These are phyloP conservation scores for Talaromyces liani DNA, from an alignment of 495 filamentous ascomycete genomes.

Conservation along the genomic window DNA sequence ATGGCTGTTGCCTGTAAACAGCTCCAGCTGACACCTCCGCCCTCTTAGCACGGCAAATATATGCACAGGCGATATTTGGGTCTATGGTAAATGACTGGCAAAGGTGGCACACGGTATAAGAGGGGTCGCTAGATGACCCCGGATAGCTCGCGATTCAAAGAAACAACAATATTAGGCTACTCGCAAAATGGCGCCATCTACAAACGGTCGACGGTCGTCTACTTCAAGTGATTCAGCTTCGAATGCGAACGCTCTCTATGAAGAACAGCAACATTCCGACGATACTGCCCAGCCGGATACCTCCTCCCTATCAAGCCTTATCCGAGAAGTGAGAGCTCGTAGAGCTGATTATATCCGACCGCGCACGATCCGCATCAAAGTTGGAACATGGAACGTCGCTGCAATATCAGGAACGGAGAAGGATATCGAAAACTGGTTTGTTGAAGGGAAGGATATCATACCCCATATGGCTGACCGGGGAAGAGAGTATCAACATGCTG, in stretches of 20 bases:
- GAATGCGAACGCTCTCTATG: neutral
- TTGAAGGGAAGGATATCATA: slow-evolving; percentile 54
- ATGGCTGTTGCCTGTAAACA: neutral
- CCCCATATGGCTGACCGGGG: neutral
- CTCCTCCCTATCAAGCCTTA: slow-evolving; percentile 37
- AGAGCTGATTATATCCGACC: slow-evolving; percentile 69
- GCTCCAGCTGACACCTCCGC: neutral
- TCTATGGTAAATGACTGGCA: neutral
- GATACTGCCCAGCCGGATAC: slow-evolving; percentile 10
- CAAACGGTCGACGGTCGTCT: neutral
- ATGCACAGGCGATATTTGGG: neutral
- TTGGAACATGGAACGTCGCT: slow-evolving; percentile 95
- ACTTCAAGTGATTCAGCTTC: neutral
- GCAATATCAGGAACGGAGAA: slow-evolving; percentile 73
- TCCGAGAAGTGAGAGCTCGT: slow-evolving; percentile 59
- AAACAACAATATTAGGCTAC: neutral
- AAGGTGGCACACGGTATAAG: neutral
- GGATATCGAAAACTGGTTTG: slow-evolving; percentile 81
- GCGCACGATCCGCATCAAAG: slow-evolving; percentile 66
- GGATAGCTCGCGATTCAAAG: neutral
- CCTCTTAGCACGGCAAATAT: neutral
- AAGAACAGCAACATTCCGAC: slow-evolving; percentile 4
- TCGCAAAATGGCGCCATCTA: neutral
- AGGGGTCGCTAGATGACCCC: neutral
- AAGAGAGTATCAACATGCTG: slow-evolving; percentile 14